Base-by-base conservation (phyloP, 371 early-diverging fungal species). In the Capillidium rhysosporum region DNA sequence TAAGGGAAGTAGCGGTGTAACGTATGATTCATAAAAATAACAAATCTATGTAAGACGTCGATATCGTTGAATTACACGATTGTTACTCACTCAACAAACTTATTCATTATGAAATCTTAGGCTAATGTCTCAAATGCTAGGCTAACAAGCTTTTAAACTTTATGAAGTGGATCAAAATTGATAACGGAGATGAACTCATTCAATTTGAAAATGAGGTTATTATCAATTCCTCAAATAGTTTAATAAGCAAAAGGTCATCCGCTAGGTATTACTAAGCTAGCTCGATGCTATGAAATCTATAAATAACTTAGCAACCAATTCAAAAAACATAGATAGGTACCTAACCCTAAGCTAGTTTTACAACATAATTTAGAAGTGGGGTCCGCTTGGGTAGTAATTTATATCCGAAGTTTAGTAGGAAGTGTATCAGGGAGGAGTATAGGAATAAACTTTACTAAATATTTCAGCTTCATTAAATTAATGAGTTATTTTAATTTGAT, bases 201-300 rank as follows among this genome's bases (percentile, higher is more conserved):
- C 24, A 24, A 10, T 24, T 46, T 10, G 26, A 25, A 3, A 25
- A 25, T 46, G 70, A 73, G 58, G 73, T 69, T 51, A 75, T 81
- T 10, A 67, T 84, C 58, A 86, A 86, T 65, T 81, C 84, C 14
- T 77, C 77, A 0, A 84, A 84, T 39, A 84, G 84, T 29, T 64
- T 86, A 56, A 80, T 82, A 49, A 80, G 81, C 54, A 86, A n/a
- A 86, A 63, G 86, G 86, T 5, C 84, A 86, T 63, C 84, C 86
- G 30, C 66, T 86, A 2, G 84, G 86, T 18, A 82, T 84, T 29
- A 86, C 86, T 21, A 84, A 84, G 26, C 57, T 85, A 40, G 86
- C 84, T 25, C 83, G 83, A 65, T 83, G 84, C 65, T 60, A 75
- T 48, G 82, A 75, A 62, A 49, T 69, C 45, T 59, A 69, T 16